These are phyloP conservation scores for Cardamine chenopodiifolia DNA, from an alignment of 345 rosid genomes.

Conservation along the genomic window DNA sequence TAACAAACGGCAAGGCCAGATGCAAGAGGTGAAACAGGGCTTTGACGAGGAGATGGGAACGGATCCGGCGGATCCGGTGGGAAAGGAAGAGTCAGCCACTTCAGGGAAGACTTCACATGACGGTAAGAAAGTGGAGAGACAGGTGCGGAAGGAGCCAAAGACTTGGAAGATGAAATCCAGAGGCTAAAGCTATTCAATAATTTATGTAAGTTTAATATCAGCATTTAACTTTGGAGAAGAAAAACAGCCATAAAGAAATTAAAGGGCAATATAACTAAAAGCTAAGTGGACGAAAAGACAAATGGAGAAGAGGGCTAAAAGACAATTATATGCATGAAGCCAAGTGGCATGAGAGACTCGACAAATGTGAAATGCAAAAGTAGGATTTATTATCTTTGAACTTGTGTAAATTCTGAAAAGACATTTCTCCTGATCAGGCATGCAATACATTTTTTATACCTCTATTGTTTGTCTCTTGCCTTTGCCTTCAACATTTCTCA, in stretches of 20 bases:
- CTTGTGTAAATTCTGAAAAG: background rate
- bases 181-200: background rate
- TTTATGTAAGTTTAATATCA: background rate
- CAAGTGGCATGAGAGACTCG: conserved; percentile 32
- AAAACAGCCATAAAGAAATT: background rate
- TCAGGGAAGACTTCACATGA: too few relatives aligned
- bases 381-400: background rate
- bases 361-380: conserved; percentile 2
- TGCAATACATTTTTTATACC: background rate
- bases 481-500: too few relatives aligned
- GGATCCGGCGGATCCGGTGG: too few relatives aligned
- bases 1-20: too few relatives aligned
- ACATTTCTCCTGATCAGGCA: background rate
- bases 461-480: too few relatives aligned
- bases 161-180: too few relatives aligned
- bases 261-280: background rate
- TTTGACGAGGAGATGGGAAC: too few relatives aligned
- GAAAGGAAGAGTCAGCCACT: too few relatives aligned
- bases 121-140: too few relatives aligned
- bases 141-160: too few relatives aligned
- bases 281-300: background rate
- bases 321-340: conserved; percentile 22
- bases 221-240: background rate
- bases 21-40: too few relatives aligned
- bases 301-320: background rate